These are phyloP conservation scores for Phylloporus arenicola DNA, from an alignment of 768 basidiomycete species.

Conservation along the genomic window DNA sequence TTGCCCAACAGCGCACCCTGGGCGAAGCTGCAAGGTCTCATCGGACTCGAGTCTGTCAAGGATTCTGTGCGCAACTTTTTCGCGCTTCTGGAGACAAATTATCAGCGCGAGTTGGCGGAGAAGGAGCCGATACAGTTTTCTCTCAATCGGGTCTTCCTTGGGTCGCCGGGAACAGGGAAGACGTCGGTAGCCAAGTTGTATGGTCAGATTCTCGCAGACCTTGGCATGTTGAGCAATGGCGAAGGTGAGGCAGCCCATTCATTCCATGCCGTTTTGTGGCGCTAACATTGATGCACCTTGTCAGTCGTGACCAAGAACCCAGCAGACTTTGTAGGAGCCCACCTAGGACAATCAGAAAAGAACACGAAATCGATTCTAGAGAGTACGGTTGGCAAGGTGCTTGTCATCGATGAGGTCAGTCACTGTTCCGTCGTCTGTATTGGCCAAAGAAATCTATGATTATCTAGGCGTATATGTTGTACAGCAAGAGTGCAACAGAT, in stretches of 20 bases:
- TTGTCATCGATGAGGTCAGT: constrained; percentile 65
- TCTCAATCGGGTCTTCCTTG: constrained; percentile 63
- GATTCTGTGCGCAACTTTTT: constrained; percentile 47
- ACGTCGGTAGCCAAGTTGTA: constrained; percentile 68
- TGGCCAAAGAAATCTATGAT: not conserved
- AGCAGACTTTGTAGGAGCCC: constrained; percentile 58
- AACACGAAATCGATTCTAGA: constrained; percentile 63
- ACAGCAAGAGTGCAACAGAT: constrained; percentile 40
- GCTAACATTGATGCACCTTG: not conserved
- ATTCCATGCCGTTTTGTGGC: not conserved
- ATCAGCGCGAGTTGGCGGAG: constrained; percentile 54
- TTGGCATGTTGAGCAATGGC: constrained; percentile 63
- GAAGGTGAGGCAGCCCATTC: constrained; percentile 45
- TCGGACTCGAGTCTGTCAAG: constrained; percentile 56
- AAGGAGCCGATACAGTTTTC: constrained; percentile 47
- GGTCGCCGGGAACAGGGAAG: constrained; percentile 69
- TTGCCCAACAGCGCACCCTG: constrained; percentile 44
- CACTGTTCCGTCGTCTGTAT: not conserved
- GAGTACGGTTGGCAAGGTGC: constrained; percentile 56
- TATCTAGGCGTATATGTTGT: constrained; percentile 65
- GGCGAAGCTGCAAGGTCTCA: constrained; percentile 48
- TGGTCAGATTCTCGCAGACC: constrained; percentile 55
- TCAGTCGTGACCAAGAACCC: constrained; percentile 65
- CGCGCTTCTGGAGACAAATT: constrained; percentile 47
- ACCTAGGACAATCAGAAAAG: constrained; percentile 54